These are phyloP conservation scores for Fusarium sp. DNA, from an alignment of 2,329 filamentous ascomycete genomes.

Conservation along the genomic window DNA sequence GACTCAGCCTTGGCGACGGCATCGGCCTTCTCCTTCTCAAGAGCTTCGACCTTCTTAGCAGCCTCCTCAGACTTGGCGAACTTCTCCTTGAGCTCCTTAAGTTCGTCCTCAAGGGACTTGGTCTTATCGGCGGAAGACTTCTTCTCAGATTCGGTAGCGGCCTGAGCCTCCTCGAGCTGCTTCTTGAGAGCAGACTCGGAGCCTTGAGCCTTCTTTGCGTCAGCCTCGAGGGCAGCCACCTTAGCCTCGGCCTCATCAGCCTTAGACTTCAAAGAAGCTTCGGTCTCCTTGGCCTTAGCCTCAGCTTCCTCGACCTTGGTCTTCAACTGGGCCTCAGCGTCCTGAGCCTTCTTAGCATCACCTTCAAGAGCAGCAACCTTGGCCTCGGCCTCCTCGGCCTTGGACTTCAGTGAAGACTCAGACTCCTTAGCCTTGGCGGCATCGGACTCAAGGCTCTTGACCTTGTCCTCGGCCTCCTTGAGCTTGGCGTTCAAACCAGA, in stretches of 20 bases:
- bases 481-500: constrained; percentile 39
- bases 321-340: constrained; percentile 22
- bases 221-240: constrained; percentile 11
- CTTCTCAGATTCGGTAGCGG: constrained; percentile 27
- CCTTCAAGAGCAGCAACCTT: constrained; percentile 11
- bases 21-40: constrained; percentile 34
- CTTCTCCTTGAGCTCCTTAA: constrained; percentile 37
- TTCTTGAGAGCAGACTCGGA: constrained; percentile 31
- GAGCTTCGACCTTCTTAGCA: constrained; percentile 16
- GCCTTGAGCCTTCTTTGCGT: constrained; percentile 17
- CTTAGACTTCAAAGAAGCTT: constrained; percentile 34
- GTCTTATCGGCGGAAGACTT: constrained; percentile 35
- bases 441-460: constrained; percentile 26
- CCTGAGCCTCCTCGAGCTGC: constrained; percentile 38
- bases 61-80: constrained; percentile 28
- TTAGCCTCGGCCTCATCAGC: constrained; percentile 15
- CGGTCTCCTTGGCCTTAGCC: constrained; percentile 34
- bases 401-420: constrained; percentile 36
- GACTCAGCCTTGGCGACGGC: constrained; percentile 18
- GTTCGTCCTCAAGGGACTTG: constrained; percentile 32
- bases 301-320: constrained; percentile 27
- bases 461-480: constrained; percentile 25
- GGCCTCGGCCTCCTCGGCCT: constrained; percentile 33
- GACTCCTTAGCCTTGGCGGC: constrained; percentile 34
- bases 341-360: constrained; percentile 15